Evolutionary conservation across 352 stramenopile species (phyloP).

Genomic region (Blastocystis sp.): DNA sequence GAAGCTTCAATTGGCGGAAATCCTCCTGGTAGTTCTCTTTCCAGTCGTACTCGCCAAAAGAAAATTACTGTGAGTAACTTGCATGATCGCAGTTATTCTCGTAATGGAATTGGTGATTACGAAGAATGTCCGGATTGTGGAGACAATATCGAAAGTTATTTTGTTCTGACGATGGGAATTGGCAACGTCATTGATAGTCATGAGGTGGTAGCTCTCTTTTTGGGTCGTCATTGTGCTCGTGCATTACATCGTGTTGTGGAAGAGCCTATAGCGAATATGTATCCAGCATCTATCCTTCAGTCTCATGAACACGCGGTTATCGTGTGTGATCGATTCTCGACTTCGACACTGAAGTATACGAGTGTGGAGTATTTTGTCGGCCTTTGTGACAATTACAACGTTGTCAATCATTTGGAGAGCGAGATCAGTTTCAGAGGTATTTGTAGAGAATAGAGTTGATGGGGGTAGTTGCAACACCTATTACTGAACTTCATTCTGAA

Average conservation of each 20-base stretch:
- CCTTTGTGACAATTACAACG: slow-evolving; percentile 15
- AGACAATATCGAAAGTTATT: not conserved
- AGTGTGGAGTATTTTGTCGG: slow-evolving; percentile 19
- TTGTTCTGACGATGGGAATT: slow-evolving; percentile 22
- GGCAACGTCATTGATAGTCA: not conserved
- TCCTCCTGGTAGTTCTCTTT: not conserved
- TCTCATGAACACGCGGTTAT: not conserved
- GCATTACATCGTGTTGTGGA: not conserved
- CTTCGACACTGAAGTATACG: not conserved
- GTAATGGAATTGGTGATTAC: not conserved
- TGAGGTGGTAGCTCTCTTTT: not conserved
- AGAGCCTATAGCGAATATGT: not conserved
- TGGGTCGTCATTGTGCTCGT: not conserved
- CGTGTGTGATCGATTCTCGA: not conserved
- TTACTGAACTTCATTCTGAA: too few relatives aligned
- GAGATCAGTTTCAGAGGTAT: not conserved
- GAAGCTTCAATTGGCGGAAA: slow-evolving; percentile 3
- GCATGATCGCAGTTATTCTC: not conserved
- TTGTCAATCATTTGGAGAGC: not conserved
- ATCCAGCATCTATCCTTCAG: not conserved
- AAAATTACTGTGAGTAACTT: not conserved
- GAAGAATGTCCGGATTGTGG: not conserved
- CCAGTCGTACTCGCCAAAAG: not conserved
- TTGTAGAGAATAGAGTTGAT: not conserved
- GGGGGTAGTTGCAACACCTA: not conserved